Percentiles rank a stretch among this genome's conserved stretches.
Conservation (phyloP, 139 green algal genomes). For the Tetraselmis striata region DNA sequence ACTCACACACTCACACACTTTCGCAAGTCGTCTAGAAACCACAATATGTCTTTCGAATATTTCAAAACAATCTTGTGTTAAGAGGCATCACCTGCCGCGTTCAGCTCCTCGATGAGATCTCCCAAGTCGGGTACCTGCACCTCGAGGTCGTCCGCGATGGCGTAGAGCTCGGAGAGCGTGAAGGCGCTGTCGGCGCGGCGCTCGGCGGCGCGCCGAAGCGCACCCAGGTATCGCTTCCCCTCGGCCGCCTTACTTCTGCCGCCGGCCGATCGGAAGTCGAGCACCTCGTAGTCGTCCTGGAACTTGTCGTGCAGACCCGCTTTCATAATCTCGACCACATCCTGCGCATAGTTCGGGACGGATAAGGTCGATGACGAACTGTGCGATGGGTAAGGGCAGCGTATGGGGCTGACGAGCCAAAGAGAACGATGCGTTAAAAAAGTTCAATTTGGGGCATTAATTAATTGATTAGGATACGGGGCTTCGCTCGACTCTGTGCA, state of each 20-base stretch:
- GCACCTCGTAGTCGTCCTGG: constrained; percentile 20
- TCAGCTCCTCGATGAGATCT: constrained; percentile 59
- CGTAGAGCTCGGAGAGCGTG: constrained; percentile 42
- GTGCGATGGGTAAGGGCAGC: too few relatives aligned
- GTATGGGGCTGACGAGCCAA: too few relatives aligned
- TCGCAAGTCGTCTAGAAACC: background rate
- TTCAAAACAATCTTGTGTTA: background rate
- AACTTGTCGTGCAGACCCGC: constrained; percentile 50
- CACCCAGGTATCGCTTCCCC: constrained; percentile 50
- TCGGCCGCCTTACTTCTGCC: constrained; percentile 47
- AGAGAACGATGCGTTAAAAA: background rate
- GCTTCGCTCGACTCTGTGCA: too few relatives aligned
- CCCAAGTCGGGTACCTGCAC: constrained; percentile 46
- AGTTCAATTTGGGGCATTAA: background rate
- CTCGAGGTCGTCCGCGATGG: constrained; percentile 52
- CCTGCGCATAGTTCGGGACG: too few relatives aligned
- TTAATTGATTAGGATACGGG: background rate
- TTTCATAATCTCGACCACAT: constrained; percentile 71
- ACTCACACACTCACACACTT: background rate
- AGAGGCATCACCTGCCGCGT: constrained; percentile 50
- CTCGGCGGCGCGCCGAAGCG: constrained; percentile 31
- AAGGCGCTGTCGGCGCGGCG: constrained; percentile 34
- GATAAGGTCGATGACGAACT: too few relatives aligned
- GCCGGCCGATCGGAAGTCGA: constrained; percentile 42
- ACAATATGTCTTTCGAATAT: background rate